Evolutionary conservation across 257 asterid genomes (phyloP).

Genomic region (Thymus quinquecostatus): DNA sequence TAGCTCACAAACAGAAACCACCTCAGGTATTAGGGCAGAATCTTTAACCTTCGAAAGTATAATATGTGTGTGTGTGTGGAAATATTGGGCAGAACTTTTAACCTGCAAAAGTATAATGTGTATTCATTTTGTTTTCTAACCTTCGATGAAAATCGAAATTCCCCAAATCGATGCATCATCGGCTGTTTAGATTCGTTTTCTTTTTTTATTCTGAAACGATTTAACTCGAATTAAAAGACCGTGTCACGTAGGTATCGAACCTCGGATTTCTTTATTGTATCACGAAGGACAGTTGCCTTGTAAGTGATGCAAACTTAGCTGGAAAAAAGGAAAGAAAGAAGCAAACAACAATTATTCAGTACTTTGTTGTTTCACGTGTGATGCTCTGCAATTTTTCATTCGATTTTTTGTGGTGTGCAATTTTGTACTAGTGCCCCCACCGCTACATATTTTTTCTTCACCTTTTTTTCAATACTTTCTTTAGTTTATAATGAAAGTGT

Average conservation of each 20-base stretch:
- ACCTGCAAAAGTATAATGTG: neutral
- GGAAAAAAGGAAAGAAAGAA: neutral
- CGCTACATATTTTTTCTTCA: neutral
- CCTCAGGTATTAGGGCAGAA: slow-evolving; percentile 18
- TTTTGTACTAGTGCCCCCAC: neutral
- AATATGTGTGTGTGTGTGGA: neutral
- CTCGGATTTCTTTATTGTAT: too few relatives aligned
- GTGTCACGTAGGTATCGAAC: too few relatives aligned
- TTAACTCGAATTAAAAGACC: too few relatives aligned
- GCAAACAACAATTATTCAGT: slow-evolving; percentile 6
- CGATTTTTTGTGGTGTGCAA: neutral
- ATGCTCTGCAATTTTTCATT: neutral
- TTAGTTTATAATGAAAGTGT: neutral
- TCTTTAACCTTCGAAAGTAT: slow-evolving; percentile 3
- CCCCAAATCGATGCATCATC: too few relatives aligned
- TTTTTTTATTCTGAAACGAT: too few relatives aligned
- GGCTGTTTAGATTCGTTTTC: too few relatives aligned
- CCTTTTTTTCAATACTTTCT: neutral
- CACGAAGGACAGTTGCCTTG: slow-evolving; percentile 29
- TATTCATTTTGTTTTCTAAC: neutral
- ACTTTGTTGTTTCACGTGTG: slow-evolving; percentile 24
- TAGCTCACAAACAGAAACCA: neutral
- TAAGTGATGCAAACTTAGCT: slow-evolving; percentile 32
- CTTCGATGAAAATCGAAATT: too few relatives aligned
- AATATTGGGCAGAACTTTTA: slow-evolving; percentile 2